Evolutionary conservation across 1,284 basidiomycete genomes (phyloP).

Genomic region (Irpex rosettiformis): DNA sequence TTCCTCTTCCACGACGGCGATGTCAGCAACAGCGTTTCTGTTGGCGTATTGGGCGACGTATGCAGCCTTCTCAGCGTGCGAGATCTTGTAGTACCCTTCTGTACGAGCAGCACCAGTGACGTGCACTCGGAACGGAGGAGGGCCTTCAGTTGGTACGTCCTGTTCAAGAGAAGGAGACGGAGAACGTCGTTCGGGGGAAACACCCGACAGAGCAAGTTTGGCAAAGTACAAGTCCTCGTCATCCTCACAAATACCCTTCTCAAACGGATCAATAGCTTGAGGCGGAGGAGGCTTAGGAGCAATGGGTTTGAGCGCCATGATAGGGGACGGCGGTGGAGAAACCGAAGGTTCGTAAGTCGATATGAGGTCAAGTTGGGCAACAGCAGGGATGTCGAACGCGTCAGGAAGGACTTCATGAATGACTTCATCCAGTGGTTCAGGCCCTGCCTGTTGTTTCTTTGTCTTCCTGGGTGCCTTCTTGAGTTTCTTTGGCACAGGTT

Average conservation of each 20-base stretch:
- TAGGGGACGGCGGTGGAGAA: conserved; percentile 35
- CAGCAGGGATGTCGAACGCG: conserved; percentile 45
- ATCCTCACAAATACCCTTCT: conserved; percentile 69
- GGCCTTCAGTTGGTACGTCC: conserved; percentile 29
- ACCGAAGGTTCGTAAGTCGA: conserved; percentile 40
- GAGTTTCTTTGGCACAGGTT: conserved; percentile 31
- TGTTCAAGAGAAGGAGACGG: conserved; percentile 19
- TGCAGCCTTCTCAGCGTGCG: conserved; percentile 86
- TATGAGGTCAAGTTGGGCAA: conserved; percentile 49
- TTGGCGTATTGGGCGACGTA: conserved; percentile 81
- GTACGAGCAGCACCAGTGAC: conserved; percentile 83
- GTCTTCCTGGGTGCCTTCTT: conserved; percentile 38
- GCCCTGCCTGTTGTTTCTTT: conserved; percentile 38
- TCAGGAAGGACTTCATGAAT: conserved; percentile 51
- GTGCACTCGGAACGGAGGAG: conserved; percentile 61
- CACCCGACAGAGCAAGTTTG: conserved; percentile 56
- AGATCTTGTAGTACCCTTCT: conserved; percentile 94
- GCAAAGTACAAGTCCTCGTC: conserved; percentile 92
- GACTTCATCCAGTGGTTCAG: conserved; percentile 25
- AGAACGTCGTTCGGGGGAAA: conserved; percentile 3
- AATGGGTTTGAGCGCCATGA: conserved; percentile 24
- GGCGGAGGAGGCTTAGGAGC: conserved; percentile 15
- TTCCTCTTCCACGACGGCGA: conserved; percentile 32
- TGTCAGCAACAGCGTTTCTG: conserved; percentile 41
- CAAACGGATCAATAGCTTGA: conserved; percentile 55